Percentiles rank a stretch among this genome's conserved stretches.
Conservation (phyloP, 2,329 filamentous ascomycete species). For the Fusarium begoniae region DNA sequence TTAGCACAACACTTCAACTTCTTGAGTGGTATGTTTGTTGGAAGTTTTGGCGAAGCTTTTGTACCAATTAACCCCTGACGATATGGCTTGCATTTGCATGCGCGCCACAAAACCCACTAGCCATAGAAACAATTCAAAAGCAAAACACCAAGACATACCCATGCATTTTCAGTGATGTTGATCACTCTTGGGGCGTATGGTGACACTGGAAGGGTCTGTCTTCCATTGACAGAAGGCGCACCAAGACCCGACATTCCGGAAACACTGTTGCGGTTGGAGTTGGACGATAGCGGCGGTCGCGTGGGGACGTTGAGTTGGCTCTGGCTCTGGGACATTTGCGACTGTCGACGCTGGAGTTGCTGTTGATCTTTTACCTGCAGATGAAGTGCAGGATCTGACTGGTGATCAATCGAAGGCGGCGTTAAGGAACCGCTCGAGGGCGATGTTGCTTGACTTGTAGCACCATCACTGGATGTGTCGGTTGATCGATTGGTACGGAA, state of each 20-base stretch:
- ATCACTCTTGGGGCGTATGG: conserved; percentile 82
- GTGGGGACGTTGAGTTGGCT: conserved; percentile 39
- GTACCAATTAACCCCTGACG: conserved; percentile 18
- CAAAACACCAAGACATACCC: conserved; percentile 67
- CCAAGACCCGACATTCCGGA: conserved; percentile 70
- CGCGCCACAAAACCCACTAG: conserved; percentile 17
- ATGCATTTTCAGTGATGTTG: conserved; percentile 83
- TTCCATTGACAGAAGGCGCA: conserved; percentile 63
- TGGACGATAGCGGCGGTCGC: conserved; percentile 53
- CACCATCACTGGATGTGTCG: conserved; percentile 69
- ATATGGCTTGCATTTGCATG: conserved; percentile 22
- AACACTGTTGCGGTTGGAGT: conserved; percentile 69
- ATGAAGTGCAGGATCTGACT: conserved; percentile 71
- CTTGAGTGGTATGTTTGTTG: neutral
- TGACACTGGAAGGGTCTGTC: conserved; percentile 71
- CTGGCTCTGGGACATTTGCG: conserved; percentile 29
- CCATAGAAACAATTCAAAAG: conserved; percentile 12
- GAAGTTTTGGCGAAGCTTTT: conserved; percentile 11
- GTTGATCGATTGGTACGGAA: conserved; percentile 72
- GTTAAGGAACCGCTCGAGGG: conserved; percentile 76
- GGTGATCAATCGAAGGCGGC: conserved; percentile 75
- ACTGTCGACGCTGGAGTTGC: conserved; percentile 28
- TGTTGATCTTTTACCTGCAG: conserved; percentile 64
- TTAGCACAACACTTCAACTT: conserved; percentile 33
- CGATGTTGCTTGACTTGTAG: conserved; percentile 65